Percentiles rank a stretch among this genome's conserved stretches.
These are phyloP conservation scores for Trypanosoma lewisi DNA, from an alignment of 208 protist species.

Conservation along the genomic window DNA sequence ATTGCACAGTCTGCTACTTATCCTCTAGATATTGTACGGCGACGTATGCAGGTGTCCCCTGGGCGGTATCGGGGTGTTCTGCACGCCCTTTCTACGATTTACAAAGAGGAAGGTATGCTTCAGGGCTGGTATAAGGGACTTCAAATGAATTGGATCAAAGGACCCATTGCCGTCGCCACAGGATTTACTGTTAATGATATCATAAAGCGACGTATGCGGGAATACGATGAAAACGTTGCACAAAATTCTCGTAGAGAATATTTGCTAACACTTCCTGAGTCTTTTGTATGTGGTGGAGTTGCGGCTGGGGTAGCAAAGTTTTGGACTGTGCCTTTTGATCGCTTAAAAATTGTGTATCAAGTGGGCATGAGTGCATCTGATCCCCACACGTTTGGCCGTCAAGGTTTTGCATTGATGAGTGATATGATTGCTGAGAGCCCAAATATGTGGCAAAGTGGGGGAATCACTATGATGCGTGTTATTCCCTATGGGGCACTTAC, in stretches of 20 bases:
- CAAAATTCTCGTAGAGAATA: slow-evolving; percentile 37
- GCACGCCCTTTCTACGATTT: slow-evolving; percentile 57
- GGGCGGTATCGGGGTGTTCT: slow-evolving; percentile 72
- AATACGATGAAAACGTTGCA: slow-evolving; percentile 66
- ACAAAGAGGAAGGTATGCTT: slow-evolving; percentile 72
- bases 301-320: slow-evolving; percentile 90
- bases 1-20: slow-evolving; percentile 93
- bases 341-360: slow-evolving; percentile 94
- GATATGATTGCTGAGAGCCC: slow-evolving; percentile 64
- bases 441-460: slow-evolving; percentile 85
- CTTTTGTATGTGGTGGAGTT: slow-evolving; percentile 86
- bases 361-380: slow-evolving; percentile 52
- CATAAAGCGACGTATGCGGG: slow-evolving; percentile 68
- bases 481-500: slow-evolving; percentile 92
- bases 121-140: slow-evolving; percentile 90
- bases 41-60: slow-evolving; percentile 89
- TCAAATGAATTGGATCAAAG: slow-evolving; percentile 94
- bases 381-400: slow-evolving; percentile 17
- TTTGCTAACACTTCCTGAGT: slow-evolving; percentile 66
- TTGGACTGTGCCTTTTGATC: slow-evolving; percentile 88
- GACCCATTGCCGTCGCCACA: slow-evolving; percentile 84
- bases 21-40: slow-evolving; percentile 92
- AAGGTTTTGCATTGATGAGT: slow-evolving; percentile 36
- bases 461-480: slow-evolving; percentile 91
- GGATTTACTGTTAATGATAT: slow-evolving; percentile 93